A percentile compares a stretch with the other conserved stretches of the same genome.
Evolutionary conservation across 768 basidiomycete species (phyloP).

Genomic region (Kwoniella sp.): DNA sequence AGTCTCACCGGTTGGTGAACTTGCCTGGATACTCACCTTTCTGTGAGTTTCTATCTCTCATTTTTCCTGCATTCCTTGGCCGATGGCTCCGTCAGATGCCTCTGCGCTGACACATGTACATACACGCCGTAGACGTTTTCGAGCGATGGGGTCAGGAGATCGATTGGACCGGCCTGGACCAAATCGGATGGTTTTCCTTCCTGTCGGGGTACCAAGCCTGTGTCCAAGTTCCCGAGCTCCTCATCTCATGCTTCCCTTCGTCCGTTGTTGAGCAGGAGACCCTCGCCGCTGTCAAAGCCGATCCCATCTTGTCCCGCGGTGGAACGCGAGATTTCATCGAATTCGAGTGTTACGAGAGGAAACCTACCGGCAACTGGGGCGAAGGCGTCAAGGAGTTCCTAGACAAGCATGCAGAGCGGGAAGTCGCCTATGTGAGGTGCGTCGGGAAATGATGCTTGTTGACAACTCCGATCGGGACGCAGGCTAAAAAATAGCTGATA

Average conservation of each 20-base stretch:
- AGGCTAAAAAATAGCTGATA: no score
- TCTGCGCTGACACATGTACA: background rate
- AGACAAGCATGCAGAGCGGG: conserved; percentile 11
- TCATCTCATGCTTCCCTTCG: conserved; percentile 26
- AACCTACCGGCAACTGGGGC: conserved; percentile 5
- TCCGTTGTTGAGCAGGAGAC: conserved; percentile 21
- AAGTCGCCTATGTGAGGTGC: conserved; percentile 24
- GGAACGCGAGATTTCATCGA: conserved; percentile 16
- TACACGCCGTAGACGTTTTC: conserved; percentile 14
- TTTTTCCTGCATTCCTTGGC: no score
- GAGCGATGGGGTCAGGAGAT: conserved; percentile 24
- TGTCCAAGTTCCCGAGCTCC: conserved; percentile 3
- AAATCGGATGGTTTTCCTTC: conserved; percentile 22
- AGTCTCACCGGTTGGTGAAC: conserved; percentile 14
- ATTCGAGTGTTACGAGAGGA: conserved; percentile 23
- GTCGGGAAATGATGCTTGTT: background rate
- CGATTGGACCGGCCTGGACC: conserved; percentile 9
- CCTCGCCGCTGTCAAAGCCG: conserved; percentile 14
- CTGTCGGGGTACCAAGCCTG: conserved; percentile 10
- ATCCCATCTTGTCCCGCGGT: conserved; percentile 6
- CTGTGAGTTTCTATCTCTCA: conserved; percentile 12
- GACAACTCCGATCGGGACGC: no score
- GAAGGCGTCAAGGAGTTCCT: conserved; percentile 21
- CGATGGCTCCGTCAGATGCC: conserved; percentile 5
- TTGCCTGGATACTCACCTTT: conserved; percentile 27